Conservation (phyloP, 345 rosid genomes). For the Linum tenue region DNA sequence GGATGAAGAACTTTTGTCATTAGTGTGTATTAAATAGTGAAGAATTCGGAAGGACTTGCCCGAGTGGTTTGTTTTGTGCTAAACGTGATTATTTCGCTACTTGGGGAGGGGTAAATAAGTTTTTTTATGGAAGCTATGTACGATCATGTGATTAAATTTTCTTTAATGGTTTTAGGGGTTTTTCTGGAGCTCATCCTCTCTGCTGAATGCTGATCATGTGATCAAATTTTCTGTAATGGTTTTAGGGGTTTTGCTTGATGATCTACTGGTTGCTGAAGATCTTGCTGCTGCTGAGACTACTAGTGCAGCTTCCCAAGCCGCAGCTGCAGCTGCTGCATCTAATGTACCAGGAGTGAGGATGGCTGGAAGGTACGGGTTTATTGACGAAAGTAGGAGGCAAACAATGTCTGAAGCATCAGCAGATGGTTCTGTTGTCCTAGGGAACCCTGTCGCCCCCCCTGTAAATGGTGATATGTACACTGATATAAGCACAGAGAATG, state of each 20-base stretch:
- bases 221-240: constrained; percentile 15
- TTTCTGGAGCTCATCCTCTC: too few relatives aligned
- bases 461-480: constrained; percentile 85
- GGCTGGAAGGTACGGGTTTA: constrained; percentile 69
- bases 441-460: constrained; percentile 94
- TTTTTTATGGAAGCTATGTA: neutral
- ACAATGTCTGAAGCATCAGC: constrained; percentile 46
- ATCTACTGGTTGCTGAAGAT: constrained; percentile 94
- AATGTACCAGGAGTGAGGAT: constrained; percentile 47
- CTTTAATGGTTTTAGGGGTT: too few relatives aligned
- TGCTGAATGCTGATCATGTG: neutral
- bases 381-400: constrained; percentile 78
- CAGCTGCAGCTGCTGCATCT: constrained; percentile 79
- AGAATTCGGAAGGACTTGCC: neutral
- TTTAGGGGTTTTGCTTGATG: constrained; percentile 91
- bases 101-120: neutral
- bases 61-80: neutral
- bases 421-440: constrained; percentile 84
- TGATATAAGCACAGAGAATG: constrained; percentile 92
- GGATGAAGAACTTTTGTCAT: too few relatives aligned
- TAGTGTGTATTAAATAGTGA: too few relatives aligned
- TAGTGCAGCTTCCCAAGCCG: constrained; percentile 84
- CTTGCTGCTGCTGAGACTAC: constrained; percentile 92
- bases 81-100: neutral
- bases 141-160: too few relatives aligned